A percentile compares a stretch with the other conserved stretches of the same genome.
These are phyloP conservation scores for Penicillium alfredii DNA, from an alignment of 495 filamentous ascomycete species.

Conservation along the genomic window DNA sequence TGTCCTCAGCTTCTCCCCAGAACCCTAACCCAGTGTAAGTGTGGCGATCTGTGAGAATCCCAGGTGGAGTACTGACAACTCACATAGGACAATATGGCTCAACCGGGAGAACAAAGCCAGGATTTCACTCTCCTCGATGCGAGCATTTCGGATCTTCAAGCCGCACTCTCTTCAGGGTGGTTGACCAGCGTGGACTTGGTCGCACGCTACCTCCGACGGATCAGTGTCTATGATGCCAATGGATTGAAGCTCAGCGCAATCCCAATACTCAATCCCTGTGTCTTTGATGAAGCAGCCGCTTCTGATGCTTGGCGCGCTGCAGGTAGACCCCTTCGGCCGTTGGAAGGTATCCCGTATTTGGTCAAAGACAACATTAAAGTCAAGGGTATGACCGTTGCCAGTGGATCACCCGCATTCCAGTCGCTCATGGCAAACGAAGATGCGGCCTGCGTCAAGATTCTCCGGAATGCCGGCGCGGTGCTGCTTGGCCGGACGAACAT, in stretches of 20 bases:
- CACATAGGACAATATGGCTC: constrained; percentile 6
- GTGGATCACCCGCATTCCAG: constrained; percentile 49
- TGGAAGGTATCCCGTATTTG: constrained; percentile 68
- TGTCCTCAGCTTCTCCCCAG: not conserved
- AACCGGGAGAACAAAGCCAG: constrained; percentile 27
- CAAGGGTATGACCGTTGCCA: constrained; percentile 55
- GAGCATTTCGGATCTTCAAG: constrained; percentile 46
- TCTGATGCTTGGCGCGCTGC: constrained; percentile 28
- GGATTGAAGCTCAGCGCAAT: constrained; percentile 29
- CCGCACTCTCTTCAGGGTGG: constrained; percentile 29
- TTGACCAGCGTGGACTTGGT: constrained; percentile 45
- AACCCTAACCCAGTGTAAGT: no score
- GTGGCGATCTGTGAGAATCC: no score
- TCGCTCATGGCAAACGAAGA: constrained; percentile 58
- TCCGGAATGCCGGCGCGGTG: constrained; percentile 59
- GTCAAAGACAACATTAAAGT: constrained; percentile 71
- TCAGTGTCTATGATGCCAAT: constrained; percentile 29
- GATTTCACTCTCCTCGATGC: constrained; percentile 55
- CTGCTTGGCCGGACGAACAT: constrained; percentile 51
- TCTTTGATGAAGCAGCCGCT: constrained; percentile 26
- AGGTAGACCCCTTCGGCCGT: constrained; percentile 32
- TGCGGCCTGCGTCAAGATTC: constrained; percentile 51
- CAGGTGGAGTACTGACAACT: not conserved
- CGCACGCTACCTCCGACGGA: constrained; percentile 44
- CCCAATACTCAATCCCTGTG: constrained; percentile 25